Evolutionary conservation across 2,329 filamentous ascomycete genomes (phyloP).

Genomic region (Polytolypa hystricis): DNA sequence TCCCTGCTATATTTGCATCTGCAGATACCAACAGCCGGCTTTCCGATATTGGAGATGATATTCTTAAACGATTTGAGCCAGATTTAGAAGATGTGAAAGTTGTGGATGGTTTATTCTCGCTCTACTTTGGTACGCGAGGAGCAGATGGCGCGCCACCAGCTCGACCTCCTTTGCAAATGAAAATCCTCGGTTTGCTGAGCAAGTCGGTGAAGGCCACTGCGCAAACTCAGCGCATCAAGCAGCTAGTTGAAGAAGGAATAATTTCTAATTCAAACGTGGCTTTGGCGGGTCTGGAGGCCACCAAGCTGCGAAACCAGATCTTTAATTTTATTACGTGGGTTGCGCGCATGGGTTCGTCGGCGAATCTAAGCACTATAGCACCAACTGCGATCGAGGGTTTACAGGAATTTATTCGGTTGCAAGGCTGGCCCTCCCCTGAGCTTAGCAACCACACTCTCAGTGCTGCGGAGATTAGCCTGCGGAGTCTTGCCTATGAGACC

Average conservation of each 20-base stretch:
- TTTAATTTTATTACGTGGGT: conserved; percentile 84
- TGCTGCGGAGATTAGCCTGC: conserved; percentile 53
- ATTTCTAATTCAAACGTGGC: conserved; percentile 28
- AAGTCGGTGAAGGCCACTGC: conserved; percentile 65
- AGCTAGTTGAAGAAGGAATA: conserved; percentile 58
- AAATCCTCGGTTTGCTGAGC: conserved; percentile 62
- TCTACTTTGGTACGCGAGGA: conserved; percentile 55
- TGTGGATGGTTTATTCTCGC: conserved; percentile 55
- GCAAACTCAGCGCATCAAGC: conserved; percentile 56
- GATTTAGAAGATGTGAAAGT: conserved; percentile 57
- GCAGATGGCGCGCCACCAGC: conserved; percentile 34
- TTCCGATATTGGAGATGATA: conserved; percentile 74
- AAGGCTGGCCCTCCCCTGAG: conserved; percentile 67
- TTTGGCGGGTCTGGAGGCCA: conserved; percentile 57
- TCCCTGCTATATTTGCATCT: conserved; percentile 73
- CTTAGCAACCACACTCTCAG: conserved; percentile 42
- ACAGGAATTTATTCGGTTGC: conserved; percentile 60
- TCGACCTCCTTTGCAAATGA: conserved; percentile 62
- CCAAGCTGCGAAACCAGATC: conserved; percentile 69
- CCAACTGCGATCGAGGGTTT: conserved; percentile 57
- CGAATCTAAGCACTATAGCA: conserved; percentile 55
- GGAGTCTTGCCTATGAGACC: conserved; percentile 78
- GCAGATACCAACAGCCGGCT: conserved; percentile 67
- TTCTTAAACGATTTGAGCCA: conserved; percentile 64
- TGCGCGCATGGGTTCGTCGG: conserved; percentile 56